A percentile compares a stretch with the other conserved stretches of the same genome.
Evolutionary conservation across 1,284 basidiomycete species (phyloP).

Genomic region (Meira nashicola): DNA sequence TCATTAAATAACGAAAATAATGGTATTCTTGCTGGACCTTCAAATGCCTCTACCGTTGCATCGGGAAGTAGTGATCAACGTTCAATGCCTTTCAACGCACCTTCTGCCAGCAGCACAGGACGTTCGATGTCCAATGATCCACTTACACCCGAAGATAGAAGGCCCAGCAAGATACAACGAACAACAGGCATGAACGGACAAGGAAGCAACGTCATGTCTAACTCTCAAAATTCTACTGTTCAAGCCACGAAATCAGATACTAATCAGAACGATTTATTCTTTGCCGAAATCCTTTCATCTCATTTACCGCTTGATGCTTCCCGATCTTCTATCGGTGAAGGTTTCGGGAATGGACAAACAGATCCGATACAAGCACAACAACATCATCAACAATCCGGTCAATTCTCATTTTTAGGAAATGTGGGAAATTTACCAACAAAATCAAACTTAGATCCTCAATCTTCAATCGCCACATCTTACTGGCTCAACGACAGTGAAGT

Average conservation of each 20-base stretch:
- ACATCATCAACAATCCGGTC: neutral
- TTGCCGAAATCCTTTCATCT: slow-evolving; percentile 2
- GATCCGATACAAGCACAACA: neutral
- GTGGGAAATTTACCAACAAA: neutral
- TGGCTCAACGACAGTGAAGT: slow-evolving; percentile 14
- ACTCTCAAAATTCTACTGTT: no score
- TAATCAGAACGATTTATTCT: neutral
- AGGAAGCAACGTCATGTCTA: neutral
- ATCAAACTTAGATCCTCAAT: neutral
- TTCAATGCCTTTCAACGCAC: neutral
- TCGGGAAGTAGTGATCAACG: neutral
- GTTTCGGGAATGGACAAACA: neutral
- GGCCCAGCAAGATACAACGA: neutral
- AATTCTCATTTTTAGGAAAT: neutral
- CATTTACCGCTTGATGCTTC: neutral
- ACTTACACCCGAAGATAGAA: neutral
- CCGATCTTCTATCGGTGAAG: neutral
- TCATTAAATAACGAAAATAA: neutral
- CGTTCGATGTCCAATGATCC: no score
- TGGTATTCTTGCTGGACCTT: neutral
- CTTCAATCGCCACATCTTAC: neutral
- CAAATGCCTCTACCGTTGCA: no score
- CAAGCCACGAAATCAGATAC: no score
- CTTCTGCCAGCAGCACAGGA: neutral
- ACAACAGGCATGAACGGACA: neutral